These are phyloP conservation scores for Aspergillus fumigatus DNA, from an alignment of 2,329 filamentous ascomycete species.

Conservation along the genomic window DNA sequence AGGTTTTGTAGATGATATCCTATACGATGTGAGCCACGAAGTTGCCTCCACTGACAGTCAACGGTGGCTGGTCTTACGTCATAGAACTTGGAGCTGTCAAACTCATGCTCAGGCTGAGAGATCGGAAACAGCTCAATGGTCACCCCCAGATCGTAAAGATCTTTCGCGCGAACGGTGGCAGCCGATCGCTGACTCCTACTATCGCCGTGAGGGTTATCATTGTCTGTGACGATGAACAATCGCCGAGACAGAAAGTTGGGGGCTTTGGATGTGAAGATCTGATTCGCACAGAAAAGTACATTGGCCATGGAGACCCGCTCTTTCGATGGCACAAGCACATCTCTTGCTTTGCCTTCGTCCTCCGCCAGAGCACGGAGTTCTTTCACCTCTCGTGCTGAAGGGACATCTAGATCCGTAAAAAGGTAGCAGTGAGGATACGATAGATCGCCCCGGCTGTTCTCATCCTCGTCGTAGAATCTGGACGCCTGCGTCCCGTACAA, in stretches of 20 bases:
- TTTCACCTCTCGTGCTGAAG: conserved; percentile 82
- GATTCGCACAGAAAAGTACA: conserved; percentile 89
- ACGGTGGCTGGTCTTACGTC: conserved; percentile 58
- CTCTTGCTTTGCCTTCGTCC: conserved; percentile 66
- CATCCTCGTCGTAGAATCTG: conserved; percentile 67
- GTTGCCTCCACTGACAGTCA: background rate
- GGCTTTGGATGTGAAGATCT: conserved; percentile 91
- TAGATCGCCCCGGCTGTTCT: conserved; percentile 51
- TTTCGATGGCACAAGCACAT: conserved; percentile 64
- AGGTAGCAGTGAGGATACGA: conserved; percentile 91
- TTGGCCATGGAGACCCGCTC: conserved; percentile 77
- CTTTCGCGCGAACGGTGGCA: conserved; percentile 83
- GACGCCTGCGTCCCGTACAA: conserved; percentile 86
- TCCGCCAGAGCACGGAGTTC: conserved; percentile 70
- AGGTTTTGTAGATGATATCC: conserved; percentile 83
- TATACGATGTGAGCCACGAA: conserved; percentile 33
- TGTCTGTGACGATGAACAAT: conserved; percentile 93
- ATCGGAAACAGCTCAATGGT: conserved; percentile 92
- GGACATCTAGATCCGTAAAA: conserved; percentile 80
- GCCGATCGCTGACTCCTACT: conserved; percentile 70
- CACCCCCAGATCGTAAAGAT: conserved; percentile 89
- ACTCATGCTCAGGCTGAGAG: conserved; percentile 63
- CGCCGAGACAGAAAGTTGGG: conserved; percentile 89
- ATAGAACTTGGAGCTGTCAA: conserved; percentile 84
- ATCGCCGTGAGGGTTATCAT: conserved; percentile 74